phyloP scores from a whole-genome alignment of 2,329 filamentous ascomycete species.

The Colletotrichum sidae region DNA sequence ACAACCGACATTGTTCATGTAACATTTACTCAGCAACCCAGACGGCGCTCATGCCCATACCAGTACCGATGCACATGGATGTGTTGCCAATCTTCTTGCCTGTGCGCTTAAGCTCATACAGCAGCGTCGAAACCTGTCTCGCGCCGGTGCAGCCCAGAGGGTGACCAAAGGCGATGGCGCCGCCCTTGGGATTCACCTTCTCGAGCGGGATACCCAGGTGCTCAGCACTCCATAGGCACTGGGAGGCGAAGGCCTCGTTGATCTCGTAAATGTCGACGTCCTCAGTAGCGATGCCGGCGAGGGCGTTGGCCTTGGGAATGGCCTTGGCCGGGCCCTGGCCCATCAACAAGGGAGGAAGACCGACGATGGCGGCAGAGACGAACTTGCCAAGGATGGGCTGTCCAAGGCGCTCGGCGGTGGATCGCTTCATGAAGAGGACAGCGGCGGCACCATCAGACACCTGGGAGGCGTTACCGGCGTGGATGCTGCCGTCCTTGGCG shows the following conservation, averaged over 20 bases:
- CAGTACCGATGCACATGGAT: conserved; percentile 96
- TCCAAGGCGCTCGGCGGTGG: conserved; percentile 86
- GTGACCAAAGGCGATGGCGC: conserved; percentile 95
- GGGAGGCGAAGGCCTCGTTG: conserved; percentile 97
- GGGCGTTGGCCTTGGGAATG: conserved; percentile 90
- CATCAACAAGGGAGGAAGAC: conserved; percentile 94
- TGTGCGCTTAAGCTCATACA: conserved; percentile 89
- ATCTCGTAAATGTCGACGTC: conserved; percentile 99
- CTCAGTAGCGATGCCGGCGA: conserved; percentile 86
- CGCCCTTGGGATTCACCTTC: conserved; percentile 98
- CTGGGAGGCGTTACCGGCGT: conserved; percentile 95
- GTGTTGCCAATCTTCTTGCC: conserved; percentile 89
- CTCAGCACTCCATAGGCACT: conserved; percentile 93
- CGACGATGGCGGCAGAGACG: conserved; percentile 85
- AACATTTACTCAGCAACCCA: conserved; percentile 87
- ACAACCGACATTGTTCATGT: neutral
- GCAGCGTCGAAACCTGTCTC: conserved; percentile 89
- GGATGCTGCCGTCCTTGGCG: conserved; percentile 90
- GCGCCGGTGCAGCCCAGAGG: conserved; percentile 95
- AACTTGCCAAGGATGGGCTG: conserved; percentile 94
- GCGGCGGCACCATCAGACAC: conserved; percentile 96
- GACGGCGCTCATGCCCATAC: conserved; percentile 97
- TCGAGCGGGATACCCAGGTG: conserved; percentile 84
- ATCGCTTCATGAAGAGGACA: conserved; percentile 94
- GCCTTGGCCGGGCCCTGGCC: conserved; percentile 95